phyloP scores from a whole-genome alignment of 345 rosid genomes.

The Aquilaria yunnanensis region DNA sequence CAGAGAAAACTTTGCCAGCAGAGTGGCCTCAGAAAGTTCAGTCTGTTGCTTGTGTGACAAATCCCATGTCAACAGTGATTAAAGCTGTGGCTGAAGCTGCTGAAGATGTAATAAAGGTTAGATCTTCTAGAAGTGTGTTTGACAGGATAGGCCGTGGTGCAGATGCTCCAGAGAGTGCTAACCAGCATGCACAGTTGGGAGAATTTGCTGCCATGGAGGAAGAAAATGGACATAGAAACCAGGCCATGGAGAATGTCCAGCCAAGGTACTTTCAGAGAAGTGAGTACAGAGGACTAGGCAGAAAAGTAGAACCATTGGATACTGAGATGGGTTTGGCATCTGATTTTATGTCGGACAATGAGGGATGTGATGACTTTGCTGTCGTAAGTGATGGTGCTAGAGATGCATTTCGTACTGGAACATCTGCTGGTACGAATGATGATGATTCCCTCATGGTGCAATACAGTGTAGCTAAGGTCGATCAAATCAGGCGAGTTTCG shows the following conservation, averaged over 20 bases:
- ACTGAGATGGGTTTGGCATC: slow-evolving; percentile 37
- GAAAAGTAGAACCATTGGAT: slow-evolving; percentile 27
- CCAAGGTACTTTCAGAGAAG: slow-evolving; percentile 26
- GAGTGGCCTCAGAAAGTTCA: slow-evolving; percentile 48
- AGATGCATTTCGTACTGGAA: slow-evolving; percentile 25
- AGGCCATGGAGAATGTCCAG: slow-evolving; percentile 21
- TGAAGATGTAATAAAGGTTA: slow-evolving; percentile 58
- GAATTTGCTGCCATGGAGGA: slow-evolving; percentile 37
- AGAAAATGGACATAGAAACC: slow-evolving; percentile 32
- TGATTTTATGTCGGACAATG: slow-evolving; percentile 38
- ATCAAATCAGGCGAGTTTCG: slow-evolving; percentile 26
- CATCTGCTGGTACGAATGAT: slow-evolving; percentile 34
- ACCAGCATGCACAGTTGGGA: slow-evolving; percentile 22
- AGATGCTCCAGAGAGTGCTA: slow-evolving; percentile 27
- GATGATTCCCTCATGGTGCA: slow-evolving; percentile 36
- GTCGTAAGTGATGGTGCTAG: slow-evolving; percentile 19
- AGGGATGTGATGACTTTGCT: slow-evolving; percentile 36
- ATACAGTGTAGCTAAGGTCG: slow-evolving; percentile 28
- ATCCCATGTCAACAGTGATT: slow-evolving; percentile 68
- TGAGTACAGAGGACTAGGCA: slow-evolving; percentile 31
- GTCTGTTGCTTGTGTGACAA: slow-evolving; percentile 63
- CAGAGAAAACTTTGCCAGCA: slow-evolving; percentile 32
- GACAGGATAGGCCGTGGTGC: slow-evolving; percentile 72
- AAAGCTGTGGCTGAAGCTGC: slow-evolving; percentile 94
- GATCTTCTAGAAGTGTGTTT: slow-evolving; percentile 73